Evolutionary conservation across 192 early-diverging fungal genomes (phyloP), one percentile per base, ranked within the genome.

Genomic region (Neocallimastix lanati): DNA sequence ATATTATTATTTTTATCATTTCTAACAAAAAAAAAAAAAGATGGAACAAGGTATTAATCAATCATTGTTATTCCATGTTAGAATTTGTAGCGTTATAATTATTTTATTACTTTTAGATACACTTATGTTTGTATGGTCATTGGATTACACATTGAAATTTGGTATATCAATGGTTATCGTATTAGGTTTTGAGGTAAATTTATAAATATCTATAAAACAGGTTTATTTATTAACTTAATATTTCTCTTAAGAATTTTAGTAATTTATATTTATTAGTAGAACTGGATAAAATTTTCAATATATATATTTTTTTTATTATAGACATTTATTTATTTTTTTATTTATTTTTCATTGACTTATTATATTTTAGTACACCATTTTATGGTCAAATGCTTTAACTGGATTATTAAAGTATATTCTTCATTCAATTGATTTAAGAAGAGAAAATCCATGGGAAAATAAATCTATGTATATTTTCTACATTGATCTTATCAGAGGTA

Each of bases 111-210:
- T 85, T 2, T 80, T 93, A 25, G 96, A 99, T 82, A 78, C 89
- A n/a, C 80, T 88, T n/a, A 88, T 97, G 83, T 85, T 96, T 13
- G 77, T 80, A 15, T 95, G 93, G 82, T 88, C 94, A 12, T 86
- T 91, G 12, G 86, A 88, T 18, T 83, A 84, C 29, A 93, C 94
- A 25, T 80, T 84, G 25, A 80, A 83, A n/a, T 85, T 87, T 77
- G 94, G 94, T 16, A 89, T 95, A 7, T 93, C 88, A 37, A 96
- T 97, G 94, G 94, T 99, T 91, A 93, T 98, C 77, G 93, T 97
- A 81, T 99, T 99, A 91, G 96, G 94, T 21, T 99, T 99, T 84
- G 96, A 98, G 88, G 93, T 93, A 83, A 30, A 28, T 16, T 28
- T 30, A 29, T 36, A 27, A 18, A 18, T 28, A 37, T 12, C 6